Percentiles rank a stretch among this genome's conserved stretches.
Evolutionary conservation across 2,329 filamentous ascomycete species (phyloP).

Genomic region (Ophiostoma sp.): DNA sequence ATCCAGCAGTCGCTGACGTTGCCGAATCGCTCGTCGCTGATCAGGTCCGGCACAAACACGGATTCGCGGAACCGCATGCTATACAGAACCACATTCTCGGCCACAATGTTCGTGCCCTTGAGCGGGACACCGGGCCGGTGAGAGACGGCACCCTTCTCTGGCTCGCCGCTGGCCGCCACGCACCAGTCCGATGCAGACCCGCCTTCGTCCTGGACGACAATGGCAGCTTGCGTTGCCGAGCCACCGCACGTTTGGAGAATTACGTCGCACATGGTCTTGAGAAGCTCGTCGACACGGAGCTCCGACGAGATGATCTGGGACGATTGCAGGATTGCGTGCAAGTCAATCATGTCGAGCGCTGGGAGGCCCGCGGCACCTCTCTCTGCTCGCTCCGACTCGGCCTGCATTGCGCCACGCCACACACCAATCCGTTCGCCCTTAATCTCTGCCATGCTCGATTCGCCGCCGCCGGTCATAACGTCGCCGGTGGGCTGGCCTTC

Average conservation of each 20-base stretch:
- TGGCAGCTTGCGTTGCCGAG: slow-evolving; percentile 68
- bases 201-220: slow-evolving; percentile 70
- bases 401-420: slow-evolving; percentile 63
- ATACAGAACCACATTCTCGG: slow-evolving; percentile 74
- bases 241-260: slow-evolving; percentile 75
- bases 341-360: slow-evolving; percentile 78
- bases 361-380: slow-evolving; percentile 59
- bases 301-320: slow-evolving; percentile 80
- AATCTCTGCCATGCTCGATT: slow-evolving; percentile 48
- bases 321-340: slow-evolving; percentile 75
- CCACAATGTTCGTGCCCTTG: slow-evolving; percentile 66
- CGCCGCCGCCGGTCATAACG: slow-evolving; percentile 39
- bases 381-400: slow-evolving; percentile 48
- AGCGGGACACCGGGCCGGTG: slow-evolving; percentile 67
- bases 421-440: slow-evolving; percentile 61
- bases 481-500: slow-evolving; percentile 48
- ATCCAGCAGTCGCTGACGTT: slow-evolving; percentile 72
- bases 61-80: slow-evolving; percentile 74
- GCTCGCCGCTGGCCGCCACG: slow-evolving; percentile 71
- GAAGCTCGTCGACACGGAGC: slow-evolving; percentile 70
- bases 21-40: slow-evolving; percentile 74
- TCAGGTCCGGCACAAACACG: slow-evolving; percentile 71
- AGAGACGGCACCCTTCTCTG: slow-evolving; percentile 66
- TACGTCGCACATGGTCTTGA: slow-evolving; percentile 80
- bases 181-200: slow-evolving; percentile 58